Evolutionary conservation across 208 protist species (phyloP), one percentile per base, ranked within the genome.

Genomic region (Leptomonas seymouri): DNA sequence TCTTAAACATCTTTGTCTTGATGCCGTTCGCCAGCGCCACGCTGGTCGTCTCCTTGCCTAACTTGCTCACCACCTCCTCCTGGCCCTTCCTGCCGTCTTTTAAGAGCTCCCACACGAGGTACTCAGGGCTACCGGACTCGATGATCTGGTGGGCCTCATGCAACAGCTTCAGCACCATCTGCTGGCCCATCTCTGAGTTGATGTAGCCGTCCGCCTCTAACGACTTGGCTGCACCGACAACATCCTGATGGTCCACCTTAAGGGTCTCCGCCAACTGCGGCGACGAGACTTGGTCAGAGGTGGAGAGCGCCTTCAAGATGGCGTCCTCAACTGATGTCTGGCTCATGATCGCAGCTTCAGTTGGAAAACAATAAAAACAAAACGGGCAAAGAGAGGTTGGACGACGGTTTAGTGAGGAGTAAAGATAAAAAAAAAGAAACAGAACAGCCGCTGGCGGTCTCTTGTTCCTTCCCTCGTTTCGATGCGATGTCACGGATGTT

Each of bases 1-100:
- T 81, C 48, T 84, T 81, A 70, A 99, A 90, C 71, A 97, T 89
- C 67, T 97, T 96, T 25, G 81, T 68, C 82, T 98, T 96, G 82
- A 98, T 98, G 42, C 96, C 97, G 72, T 98, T 93, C 34, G 87
- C 63, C 50, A 98, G 74, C 45, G 91, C 96, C 11, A 97, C 85
- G 25, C 81, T 56, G 3, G 87, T 85, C 6, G 58, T 56, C 48
- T 89, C 83, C 71, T 87, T 87, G 55, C 88, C 92, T 12, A 92
- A 31, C 55, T 73, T 82, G 56, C 57, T 71, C 65, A 85, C 74
- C 25, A 93, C 70, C 18, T 69, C 82, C 30, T 81, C 75, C 61
- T 93, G 85, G 21, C 45, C 63, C 71, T 84, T 49, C 69, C 60
- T 59, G 21, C 78, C 82, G 25, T 63, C 72, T 2, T 51, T 56